These are phyloP conservation scores for Trichoderma pleuroti DNA, from an alignment of 2,329 filamentous ascomycete genomes.

Conservation along the genomic window DNA sequence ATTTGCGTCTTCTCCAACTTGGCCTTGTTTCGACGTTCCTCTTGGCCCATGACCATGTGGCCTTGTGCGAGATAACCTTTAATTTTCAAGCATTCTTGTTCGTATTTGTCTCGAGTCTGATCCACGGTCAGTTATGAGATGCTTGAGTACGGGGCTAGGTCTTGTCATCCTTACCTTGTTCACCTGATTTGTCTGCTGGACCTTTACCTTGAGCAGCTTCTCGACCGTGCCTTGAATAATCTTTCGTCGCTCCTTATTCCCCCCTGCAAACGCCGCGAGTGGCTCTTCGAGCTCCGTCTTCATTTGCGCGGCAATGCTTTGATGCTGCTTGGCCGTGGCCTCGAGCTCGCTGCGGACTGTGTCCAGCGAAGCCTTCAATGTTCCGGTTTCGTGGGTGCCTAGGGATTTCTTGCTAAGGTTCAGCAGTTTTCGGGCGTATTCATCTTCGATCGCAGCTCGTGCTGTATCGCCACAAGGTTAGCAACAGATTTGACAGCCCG, in stretches of 20 bases:
- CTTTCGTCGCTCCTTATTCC: conserved; percentile 94
- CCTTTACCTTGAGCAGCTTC: conserved; percentile 88
- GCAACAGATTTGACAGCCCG: not conserved
- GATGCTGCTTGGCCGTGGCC: conserved; percentile 89
- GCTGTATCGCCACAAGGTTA: conserved; percentile 45
- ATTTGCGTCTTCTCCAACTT: conserved; percentile 99
- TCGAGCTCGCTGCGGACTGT: conserved; percentile 86
- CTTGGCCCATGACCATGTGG: conserved; percentile 99
- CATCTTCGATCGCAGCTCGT: conserved; percentile 90
- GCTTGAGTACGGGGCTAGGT: not conserved
- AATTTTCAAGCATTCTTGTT: conserved; percentile 96
- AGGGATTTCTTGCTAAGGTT: conserved; percentile 83
- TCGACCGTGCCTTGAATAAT: conserved; percentile 94
- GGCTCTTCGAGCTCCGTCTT: conserved; percentile 94
- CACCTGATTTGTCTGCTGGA: conserved; percentile 82
- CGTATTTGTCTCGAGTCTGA: conserved; percentile 85
- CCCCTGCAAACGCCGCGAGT: conserved; percentile 82
- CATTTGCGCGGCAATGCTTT: conserved; percentile 88
- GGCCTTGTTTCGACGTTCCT: conserved; percentile 97
- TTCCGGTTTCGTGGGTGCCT: conserved; percentile 82
- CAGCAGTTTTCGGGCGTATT: conserved; percentile 87
- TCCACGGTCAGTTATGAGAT: not conserved
- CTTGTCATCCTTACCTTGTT: conserved; percentile 67
- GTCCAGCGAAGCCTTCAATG: conserved; percentile 79
- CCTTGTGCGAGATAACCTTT: conserved; percentile 98